Conservation (phyloP, 1,284 basidiomycete species). For the Thecaphora frezii region DNA sequence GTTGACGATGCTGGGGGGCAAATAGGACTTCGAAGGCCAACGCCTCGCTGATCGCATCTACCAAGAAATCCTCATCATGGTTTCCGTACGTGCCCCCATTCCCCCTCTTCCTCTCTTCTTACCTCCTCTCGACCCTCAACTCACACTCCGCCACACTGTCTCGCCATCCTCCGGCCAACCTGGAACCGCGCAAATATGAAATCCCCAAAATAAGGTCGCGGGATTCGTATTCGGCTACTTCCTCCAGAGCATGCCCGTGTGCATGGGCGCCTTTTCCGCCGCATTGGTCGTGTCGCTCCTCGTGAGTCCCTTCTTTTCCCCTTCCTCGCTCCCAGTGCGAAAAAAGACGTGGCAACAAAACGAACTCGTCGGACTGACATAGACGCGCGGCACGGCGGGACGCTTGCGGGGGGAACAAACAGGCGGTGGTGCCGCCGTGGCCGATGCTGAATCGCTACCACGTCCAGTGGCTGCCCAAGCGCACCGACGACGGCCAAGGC, state of each 20-base stretch:
- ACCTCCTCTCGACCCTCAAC: background rate
- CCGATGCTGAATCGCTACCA: background rate
- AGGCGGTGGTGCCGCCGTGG: background rate
- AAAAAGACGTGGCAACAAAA: too few species aligned
- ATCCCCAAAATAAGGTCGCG: background rate
- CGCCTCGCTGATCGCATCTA: background rate
- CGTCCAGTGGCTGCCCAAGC: background rate
- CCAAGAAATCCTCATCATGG: background rate
- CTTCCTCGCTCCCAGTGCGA: background rate
- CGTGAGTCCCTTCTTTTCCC: background rate
- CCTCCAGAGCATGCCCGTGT: background rate
- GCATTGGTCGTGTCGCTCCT: background rate
- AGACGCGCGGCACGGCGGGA: too few species aligned
- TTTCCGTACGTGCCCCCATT: background rate
- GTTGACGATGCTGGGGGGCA: too few species aligned
- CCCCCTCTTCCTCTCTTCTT: background rate
- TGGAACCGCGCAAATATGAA: too few species aligned
- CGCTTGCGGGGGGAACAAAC: background rate
- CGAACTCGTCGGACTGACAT: too few species aligned
- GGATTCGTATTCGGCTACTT: background rate
- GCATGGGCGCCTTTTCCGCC: background rate
- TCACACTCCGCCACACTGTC: too few species aligned
- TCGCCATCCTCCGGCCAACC: too few species aligned
- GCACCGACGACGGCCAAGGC: background rate
- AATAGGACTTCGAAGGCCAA: constrained; percentile 1